Percentiles rank a stretch among this genome's conserved stretches.
Conservation (phyloP, 2,329 filamentous ascomycete genomes). For the Chrysoporthe austroafricana region DNA sequence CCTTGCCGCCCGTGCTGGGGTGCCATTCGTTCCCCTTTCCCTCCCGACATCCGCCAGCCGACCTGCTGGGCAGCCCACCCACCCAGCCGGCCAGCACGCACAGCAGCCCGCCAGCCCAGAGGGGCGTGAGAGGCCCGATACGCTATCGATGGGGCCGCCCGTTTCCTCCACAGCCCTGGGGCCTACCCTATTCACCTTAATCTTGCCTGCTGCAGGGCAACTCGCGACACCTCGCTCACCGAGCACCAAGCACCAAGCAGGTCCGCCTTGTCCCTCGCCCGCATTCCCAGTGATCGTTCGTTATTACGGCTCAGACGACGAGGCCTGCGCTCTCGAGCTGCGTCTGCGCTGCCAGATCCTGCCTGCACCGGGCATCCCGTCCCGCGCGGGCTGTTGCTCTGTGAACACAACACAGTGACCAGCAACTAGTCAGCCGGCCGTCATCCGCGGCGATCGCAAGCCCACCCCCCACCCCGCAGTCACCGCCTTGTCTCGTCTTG, state of each 20-base stretch:
- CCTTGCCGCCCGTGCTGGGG: neutral
- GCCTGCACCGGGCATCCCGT: neutral
- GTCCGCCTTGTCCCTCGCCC: neutral
- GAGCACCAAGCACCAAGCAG: neutral
- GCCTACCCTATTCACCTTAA: conserved; percentile 5
- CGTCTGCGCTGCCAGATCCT: neutral
- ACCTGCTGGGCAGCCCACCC: neutral
- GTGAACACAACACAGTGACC: neutral
- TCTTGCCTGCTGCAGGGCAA: neutral
- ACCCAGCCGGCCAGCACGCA: too few relatives aligned
- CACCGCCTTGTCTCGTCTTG: conserved; percentile 7
- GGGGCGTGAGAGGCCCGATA: neutral
- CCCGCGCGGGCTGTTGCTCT: neutral
- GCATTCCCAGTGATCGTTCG: too few relatives aligned
- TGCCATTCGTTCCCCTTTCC: conserved; percentile 1
- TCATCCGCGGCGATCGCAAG: neutral
- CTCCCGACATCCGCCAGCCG: conserved; percentile 5
- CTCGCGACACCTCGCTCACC: neutral
- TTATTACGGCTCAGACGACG: too few relatives aligned
- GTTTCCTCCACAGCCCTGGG: neutral
- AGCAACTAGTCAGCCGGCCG: too few relatives aligned
- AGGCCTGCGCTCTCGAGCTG: neutral
- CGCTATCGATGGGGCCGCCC: conserved; percentile 3
- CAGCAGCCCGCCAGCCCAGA: neutral
- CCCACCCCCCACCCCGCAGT: neutral